Conservation (phyloP, 2,329 filamentous ascomycete species). For the Truncatella angustata region DNA sequence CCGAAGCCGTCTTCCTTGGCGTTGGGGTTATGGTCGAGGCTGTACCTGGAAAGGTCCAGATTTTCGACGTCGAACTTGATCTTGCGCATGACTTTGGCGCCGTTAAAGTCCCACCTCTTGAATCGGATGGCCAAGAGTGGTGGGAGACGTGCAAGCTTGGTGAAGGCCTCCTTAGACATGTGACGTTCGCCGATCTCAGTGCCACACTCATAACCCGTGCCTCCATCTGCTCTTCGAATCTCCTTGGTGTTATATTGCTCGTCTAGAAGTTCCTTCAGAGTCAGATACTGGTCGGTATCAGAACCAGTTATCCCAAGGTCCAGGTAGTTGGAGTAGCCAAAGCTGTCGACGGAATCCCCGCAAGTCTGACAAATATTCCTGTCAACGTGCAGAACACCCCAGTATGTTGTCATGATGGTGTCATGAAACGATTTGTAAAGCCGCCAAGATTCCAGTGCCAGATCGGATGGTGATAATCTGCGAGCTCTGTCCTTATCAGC, state of each 20-base stretch:
- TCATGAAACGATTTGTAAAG: background rate
- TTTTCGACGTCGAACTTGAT: constrained; percentile 76
- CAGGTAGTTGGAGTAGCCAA: constrained; percentile 1
- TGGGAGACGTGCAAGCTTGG: constrained; percentile 67
- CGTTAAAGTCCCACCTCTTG: constrained; percentile 41
- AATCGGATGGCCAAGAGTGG: constrained; percentile 71
- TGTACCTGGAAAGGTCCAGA: constrained; percentile 52
- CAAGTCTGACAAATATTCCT: constrained; percentile 6
- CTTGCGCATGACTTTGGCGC: constrained; percentile 64
- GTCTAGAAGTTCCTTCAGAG: background rate
- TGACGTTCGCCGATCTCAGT: constrained; percentile 3
- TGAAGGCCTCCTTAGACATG: constrained; percentile 2
- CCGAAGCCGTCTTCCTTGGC: constrained; percentile 40
- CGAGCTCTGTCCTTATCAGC: constrained; percentile 46
- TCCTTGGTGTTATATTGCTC: constrained; percentile 4
- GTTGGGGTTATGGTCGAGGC: constrained; percentile 5
- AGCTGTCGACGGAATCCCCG: background rate
- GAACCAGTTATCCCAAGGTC: background rate
- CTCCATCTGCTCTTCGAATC: background rate
- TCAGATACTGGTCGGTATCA: background rate
- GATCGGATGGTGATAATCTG: constrained; percentile 61
- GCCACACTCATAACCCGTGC: constrained; percentile 3
- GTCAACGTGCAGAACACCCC: background rate
- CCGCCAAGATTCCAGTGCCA: constrained; percentile 5
- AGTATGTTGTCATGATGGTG: constrained; percentile 3